Percentiles rank a stretch among this genome's conserved stretches.
phyloP scores from a whole-genome alignment of 352 stramenopile genomes.

The Phytophthora citricola region DNA sequence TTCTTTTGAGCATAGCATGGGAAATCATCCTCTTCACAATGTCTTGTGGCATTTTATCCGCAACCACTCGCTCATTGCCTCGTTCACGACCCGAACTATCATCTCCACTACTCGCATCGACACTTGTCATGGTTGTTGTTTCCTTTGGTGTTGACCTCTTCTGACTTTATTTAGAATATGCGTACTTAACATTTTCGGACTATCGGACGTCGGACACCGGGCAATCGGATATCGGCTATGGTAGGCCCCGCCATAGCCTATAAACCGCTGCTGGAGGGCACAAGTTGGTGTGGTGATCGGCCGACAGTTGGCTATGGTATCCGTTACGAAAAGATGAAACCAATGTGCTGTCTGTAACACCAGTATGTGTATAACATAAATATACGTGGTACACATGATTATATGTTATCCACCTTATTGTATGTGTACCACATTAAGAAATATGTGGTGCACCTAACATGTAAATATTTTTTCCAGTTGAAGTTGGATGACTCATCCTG shows the following conservation, averaged over 20 bases:
- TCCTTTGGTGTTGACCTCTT: no score
- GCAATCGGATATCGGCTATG: not conserved
- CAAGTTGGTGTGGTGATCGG: not conserved
- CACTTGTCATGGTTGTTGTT: no score
- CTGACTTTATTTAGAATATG: no score
- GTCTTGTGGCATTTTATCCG: not conserved
- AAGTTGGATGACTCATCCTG: slow-evolving; percentile 9
- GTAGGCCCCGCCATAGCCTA: no score
- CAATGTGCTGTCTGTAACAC: not conserved
- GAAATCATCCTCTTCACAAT: not conserved
- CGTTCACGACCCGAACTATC: not conserved
- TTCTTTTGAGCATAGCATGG: not conserved
- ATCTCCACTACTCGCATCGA: no score
- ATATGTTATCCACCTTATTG: not conserved
- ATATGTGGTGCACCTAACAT: slow-evolving; percentile 33
- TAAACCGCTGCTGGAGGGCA: not conserved
- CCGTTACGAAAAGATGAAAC: not conserved
- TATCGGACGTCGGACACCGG: no score
- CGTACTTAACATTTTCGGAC: no score
- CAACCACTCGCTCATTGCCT: no score
- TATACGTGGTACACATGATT: not conserved
- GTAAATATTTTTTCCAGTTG: slow-evolving; percentile 6
- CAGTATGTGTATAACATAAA: not conserved
- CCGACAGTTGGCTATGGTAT: slow-evolving; percentile 7
- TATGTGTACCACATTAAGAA: no score